Evolutionary conservation across 2,329 filamentous ascomycete species (phyloP), one percentile per base, ranked within the genome.

Genomic region (Tolypocladium capitatum): DNA sequence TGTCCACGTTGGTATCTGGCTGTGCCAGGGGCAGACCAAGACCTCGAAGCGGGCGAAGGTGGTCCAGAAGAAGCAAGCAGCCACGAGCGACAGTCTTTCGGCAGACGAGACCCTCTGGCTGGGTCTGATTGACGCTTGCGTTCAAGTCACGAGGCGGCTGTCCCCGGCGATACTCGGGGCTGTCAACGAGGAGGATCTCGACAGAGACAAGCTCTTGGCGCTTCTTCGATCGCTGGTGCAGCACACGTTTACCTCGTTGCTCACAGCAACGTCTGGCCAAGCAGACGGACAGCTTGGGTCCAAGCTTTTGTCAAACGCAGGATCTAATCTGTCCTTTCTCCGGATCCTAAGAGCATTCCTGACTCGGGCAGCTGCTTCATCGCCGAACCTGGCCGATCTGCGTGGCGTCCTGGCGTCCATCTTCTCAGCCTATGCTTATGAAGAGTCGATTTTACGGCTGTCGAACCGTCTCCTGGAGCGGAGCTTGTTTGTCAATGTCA

Each of bases 351-450:
- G 89, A 44, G 85, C 86, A 6, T 98, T 98, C 63, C 78, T 98
- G 30, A 81, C 84, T 1, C 81, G 87, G 42, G 91, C 90, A 0
- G 84, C 88, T 0, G 76, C 79, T 24, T 81, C 83, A 18, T 94
- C 89, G 0, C 90, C 92, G 0, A 94, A 86, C 13, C 73, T 98
- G 2, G 83, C 87, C 1, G 89, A 97, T 60, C 75, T 98, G 3
- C 84, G 92, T 41, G 78, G 79, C 7, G 90, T 97, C 1, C 76
- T 98, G 2, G 73, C 80, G 1, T 92, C 90, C 13, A 91, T 98
- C 48, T 97, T 98, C 67, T 82, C 91, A 0, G 91, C 92, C 0
- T 98, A 98, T 62, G 84, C 89, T 0, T 96, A 97, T 61, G 92
- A 98, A 64, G 86, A 91, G 62, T 90, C 86, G 0, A 86, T 98